Evolutionary conservation across 2,329 filamentous ascomycete genomes (phyloP).

Genomic region (Ophiostoma angusticollis): DNA sequence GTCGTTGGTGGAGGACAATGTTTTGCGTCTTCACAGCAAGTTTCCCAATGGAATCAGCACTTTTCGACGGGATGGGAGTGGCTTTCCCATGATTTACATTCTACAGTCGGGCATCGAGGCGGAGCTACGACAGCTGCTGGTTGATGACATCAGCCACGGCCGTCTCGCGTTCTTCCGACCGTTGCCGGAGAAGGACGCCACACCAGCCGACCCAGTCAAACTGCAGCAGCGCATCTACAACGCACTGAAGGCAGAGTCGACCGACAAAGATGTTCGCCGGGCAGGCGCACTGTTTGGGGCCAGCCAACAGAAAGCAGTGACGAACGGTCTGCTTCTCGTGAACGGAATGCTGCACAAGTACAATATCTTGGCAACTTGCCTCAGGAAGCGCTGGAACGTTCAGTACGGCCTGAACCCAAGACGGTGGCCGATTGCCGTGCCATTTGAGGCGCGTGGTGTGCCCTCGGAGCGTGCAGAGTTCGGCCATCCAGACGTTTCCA

Average conservation of each 20-base stretch:
- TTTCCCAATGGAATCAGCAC: conserved; percentile 36
- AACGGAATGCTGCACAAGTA: conserved; percentile 51
- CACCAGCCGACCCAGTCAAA: neutral
- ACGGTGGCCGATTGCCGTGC: conserved; percentile 51
- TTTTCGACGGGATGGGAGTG: conserved; percentile 22
- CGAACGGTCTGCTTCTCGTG: conserved; percentile 35
- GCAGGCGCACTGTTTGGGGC: conserved; percentile 3
- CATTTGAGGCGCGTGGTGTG: conserved; percentile 52
- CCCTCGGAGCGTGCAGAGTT: conserved; percentile 52
- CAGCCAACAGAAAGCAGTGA: neutral
- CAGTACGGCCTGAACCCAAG: conserved; percentile 45
- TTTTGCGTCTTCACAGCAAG: conserved; percentile 22
- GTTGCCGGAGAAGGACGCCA: neutral
- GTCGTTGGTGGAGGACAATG: conserved; percentile 25
- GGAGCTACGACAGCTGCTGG: too few relatives aligned
- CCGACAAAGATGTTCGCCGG: neutral
- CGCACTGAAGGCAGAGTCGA: neutral
- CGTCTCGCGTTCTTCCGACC: conserved; percentile 23
- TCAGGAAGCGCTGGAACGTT: conserved; percentile 56
- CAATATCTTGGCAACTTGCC: conserved; percentile 42
- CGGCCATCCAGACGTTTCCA: conserved; percentile 53
- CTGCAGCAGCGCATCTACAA: neutral
- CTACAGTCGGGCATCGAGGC: conserved; percentile 35
- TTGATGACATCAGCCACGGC: too few relatives aligned
- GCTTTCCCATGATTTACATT: conserved; percentile 46